These are phyloP conservation scores for Capsella rubella DNA, from an alignment of 441 rosid genomes.

Conservation along the genomic window DNA sequence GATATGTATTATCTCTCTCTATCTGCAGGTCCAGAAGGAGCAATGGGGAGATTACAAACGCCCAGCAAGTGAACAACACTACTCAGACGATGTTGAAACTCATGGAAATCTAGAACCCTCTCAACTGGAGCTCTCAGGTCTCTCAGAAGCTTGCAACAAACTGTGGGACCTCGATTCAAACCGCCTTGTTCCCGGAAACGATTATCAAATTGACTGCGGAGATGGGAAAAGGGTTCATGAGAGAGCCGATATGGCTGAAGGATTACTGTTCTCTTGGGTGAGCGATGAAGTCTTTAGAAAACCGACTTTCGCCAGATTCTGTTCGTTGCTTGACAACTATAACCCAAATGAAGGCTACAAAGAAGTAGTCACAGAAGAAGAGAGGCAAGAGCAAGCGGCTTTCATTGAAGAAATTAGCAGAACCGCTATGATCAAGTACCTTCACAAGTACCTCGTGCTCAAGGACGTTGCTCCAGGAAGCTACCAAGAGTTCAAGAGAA, in stretches of 20 bases:
- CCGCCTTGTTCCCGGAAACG: slow-evolving; percentile 81
- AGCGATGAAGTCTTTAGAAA: slow-evolving; percentile 66
- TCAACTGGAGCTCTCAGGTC: slow-evolving; percentile 71
- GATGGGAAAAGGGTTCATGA: slow-evolving; percentile 86
- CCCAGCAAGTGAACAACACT: slow-evolving; percentile 75
- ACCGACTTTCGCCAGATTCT: slow-evolving; percentile 85
- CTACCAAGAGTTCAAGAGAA: slow-evolving; percentile 73
- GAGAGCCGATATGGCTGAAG: slow-evolving; percentile 80
- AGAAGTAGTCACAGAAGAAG: slow-evolving; percentile 86
- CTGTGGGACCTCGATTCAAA: slow-evolving; percentile 90
- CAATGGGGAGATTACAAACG: slow-evolving; percentile 77
- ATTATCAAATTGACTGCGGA: slow-evolving; percentile 89
- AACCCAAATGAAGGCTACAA: slow-evolving; percentile 77
- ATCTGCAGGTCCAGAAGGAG: slow-evolving; percentile 68
- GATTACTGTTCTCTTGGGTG: slow-evolving; percentile 71
- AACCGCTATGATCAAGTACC: slow-evolving; percentile 84
- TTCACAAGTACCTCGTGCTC: slow-evolving; percentile 68
- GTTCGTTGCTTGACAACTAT: slow-evolving; percentile 92
- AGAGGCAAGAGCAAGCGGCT: slow-evolving; percentile 89
- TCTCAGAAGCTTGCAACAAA: slow-evolving; percentile 83
- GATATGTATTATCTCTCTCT: slow-evolving; percentile 13
- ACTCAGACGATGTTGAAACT: slow-evolving; percentile 62
- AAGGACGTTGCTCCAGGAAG: slow-evolving; percentile 69
- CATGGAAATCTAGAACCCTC: slow-evolving; percentile 59
- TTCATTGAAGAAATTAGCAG: slow-evolving; percentile 94